Percentiles rank a stretch among this genome's conserved stretches.
These are phyloP conservation scores for Mimosa pudica DNA, from an alignment of 306 rosid species.

Conservation along the genomic window DNA sequence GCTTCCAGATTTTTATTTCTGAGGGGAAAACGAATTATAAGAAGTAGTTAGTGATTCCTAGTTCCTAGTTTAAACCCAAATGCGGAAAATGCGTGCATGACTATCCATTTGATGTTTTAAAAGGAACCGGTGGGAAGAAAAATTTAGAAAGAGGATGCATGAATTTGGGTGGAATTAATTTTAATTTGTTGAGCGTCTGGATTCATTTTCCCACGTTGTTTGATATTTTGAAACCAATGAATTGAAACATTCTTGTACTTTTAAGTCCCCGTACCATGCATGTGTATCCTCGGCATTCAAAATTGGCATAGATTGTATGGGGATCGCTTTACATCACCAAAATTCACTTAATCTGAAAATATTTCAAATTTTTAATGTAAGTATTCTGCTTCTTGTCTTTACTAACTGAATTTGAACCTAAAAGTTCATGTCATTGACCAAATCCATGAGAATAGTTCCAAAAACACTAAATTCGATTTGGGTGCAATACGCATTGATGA, in stretches of 20 bases:
- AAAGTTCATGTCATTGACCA: not conserved
- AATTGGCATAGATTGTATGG: not conserved
- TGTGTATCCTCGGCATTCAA: not conserved
- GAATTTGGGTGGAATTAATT: not conserved
- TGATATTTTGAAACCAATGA: not conserved
- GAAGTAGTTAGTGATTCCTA: not conserved
- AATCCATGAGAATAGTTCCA: not conserved
- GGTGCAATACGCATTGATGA: not conserved
- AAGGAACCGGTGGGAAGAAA: not conserved
- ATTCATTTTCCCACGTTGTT: not conserved
- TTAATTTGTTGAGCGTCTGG: not conserved
- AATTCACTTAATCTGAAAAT: not conserved
- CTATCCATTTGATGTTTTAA: not conserved
- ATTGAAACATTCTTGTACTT: not conserved
- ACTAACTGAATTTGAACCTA: not conserved
- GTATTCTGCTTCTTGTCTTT: not conserved
- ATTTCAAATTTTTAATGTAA: not conserved
- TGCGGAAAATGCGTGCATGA: not conserved
- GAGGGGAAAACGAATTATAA: not conserved
- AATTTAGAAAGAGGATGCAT: not conserved
- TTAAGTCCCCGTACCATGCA: not conserved
- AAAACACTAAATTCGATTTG: not conserved
- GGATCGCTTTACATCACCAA: not conserved
- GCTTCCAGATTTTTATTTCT: not conserved
- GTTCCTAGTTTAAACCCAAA: not conserved